Conservation (phyloP, 208 protist genomes). For the Leishmania martiniquensis region DNA sequence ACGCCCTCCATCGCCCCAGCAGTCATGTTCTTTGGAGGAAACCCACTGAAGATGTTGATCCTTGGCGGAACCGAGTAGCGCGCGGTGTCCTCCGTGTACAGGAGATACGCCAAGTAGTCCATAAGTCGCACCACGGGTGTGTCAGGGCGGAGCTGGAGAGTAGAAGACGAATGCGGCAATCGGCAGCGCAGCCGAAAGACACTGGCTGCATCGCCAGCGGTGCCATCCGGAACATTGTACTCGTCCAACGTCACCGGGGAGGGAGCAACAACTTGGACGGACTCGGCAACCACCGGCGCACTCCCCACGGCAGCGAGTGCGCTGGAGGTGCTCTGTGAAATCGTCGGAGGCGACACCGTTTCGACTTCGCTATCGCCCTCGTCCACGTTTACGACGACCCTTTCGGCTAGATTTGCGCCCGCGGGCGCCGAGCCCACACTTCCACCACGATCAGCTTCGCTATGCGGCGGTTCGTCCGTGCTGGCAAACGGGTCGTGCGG, state of each 20-base stretch:
- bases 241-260: slow-evolving; percentile 18
- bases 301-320: not conserved
- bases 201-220: not conserved
- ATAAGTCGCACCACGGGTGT: slow-evolving; percentile 58
- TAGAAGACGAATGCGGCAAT: slow-evolving; percentile 46
- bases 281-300: slow-evolving; percentile 1
- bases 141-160: slow-evolving; percentile 55
- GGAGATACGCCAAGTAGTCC: slow-evolving; percentile 62
- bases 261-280: slow-evolving; percentile 6
- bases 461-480: not conserved
- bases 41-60: slow-evolving; percentile 42
- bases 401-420: not conserved
- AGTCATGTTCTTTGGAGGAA: slow-evolving; percentile 60
- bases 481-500: slow-evolving; percentile 33
- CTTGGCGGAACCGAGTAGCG: slow-evolving; percentile 38
- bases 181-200: slow-evolving; percentile 68
- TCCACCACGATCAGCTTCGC: not conserved
- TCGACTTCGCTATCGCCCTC: slow-evolving; percentile 29
- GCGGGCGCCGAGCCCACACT: not conserved
- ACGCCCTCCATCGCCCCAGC: slow-evolving; percentile 22
- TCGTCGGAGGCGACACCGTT: slow-evolving; percentile 31
- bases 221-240: slow-evolving; percentile 16
- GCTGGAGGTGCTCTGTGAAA: slow-evolving; percentile 4
- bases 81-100: slow-evolving; percentile 45
- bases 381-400: slow-evolving; percentile 30